Evolutionary conservation across 176 grass and related monocot genomes (phyloP).

Genomic region (Zea mays): DNA sequence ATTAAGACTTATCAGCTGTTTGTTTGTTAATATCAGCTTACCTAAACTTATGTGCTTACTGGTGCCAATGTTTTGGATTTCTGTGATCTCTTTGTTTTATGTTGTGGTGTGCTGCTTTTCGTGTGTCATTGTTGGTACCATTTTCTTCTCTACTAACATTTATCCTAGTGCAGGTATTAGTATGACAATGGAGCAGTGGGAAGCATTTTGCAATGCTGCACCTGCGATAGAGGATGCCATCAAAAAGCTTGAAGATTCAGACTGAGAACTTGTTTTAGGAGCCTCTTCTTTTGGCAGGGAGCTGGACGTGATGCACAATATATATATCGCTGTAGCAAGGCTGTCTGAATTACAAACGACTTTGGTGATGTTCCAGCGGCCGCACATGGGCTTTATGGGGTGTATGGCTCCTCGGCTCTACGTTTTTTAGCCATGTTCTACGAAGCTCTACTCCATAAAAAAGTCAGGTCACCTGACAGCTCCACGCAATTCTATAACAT

Average conservation of each 20-base stretch:
- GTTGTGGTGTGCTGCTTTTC: not conserved
- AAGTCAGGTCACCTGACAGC: no score
- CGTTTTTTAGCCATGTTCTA: no score
- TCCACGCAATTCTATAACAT: no score
- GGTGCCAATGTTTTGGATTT: not conserved
- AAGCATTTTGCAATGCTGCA: constrained; percentile 59
- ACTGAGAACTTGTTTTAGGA: constrained; percentile 39
- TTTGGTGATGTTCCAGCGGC: not conserved
- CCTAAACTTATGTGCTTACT: not conserved
- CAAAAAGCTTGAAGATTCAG: constrained; percentile 60
- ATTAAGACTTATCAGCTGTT: not conserved
- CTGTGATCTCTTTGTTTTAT: not conserved
- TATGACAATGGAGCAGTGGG: constrained; percentile 87
- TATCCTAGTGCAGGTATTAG: constrained; percentile 59
- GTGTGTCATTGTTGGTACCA: not conserved
- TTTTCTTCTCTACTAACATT: constrained; percentile 1
- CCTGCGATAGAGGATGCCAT: constrained; percentile 84
- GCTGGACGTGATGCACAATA: not conserved
- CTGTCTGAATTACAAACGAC: not conserved
- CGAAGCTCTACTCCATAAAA: no score
- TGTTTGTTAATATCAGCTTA: no score
- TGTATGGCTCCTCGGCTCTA: no score
- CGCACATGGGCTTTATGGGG: not conserved
- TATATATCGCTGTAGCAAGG: not conserved
- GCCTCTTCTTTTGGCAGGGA: not conserved